These are phyloP conservation scores for Grifola frondosa DNA, from an alignment of 1,284 basidiomycete genomes.

Conservation along the genomic window DNA sequence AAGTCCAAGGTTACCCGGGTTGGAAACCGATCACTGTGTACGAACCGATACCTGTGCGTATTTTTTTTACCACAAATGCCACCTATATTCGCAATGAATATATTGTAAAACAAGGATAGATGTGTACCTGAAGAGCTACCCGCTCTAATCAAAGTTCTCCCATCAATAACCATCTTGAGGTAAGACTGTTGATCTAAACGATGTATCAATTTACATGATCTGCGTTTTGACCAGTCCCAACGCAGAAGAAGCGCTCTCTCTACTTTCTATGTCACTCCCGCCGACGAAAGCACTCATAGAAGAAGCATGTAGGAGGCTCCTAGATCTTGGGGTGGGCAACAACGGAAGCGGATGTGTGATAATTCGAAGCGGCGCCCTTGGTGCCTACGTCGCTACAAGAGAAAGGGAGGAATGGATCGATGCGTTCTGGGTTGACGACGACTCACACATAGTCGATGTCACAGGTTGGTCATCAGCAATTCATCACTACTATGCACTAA, in stretches of 20 bases:
- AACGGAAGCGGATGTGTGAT: slow-evolving; percentile 58
- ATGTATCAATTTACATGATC: neutral
- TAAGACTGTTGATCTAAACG: slow-evolving; percentile 28
- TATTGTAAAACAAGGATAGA: slow-evolving; percentile 50
- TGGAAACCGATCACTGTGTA: slow-evolving; percentile 74
- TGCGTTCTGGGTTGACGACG: slow-evolving; percentile 65
- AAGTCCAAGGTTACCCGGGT: slow-evolving; percentile 51
- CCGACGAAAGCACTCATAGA: slow-evolving; percentile 55
- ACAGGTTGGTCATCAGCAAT: slow-evolving; percentile 56
- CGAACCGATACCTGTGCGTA: slow-evolving; percentile 81
- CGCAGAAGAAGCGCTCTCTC: slow-evolving; percentile 68
- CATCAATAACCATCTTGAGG: slow-evolving; percentile 67
- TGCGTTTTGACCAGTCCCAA: slow-evolving; percentile 59
- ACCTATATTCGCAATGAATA: neutral
- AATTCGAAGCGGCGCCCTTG: slow-evolving; percentile 76
- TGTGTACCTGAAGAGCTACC: slow-evolving; percentile 79
- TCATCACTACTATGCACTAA: neutral
- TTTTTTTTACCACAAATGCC: neutral
- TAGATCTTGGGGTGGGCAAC: slow-evolving; percentile 55
- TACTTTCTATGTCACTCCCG: slow-evolving; percentile 55
- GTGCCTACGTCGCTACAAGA: slow-evolving; percentile 64
- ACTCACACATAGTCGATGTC: slow-evolving; percentile 66
- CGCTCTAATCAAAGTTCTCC: slow-evolving; percentile 63
- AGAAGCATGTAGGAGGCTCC: slow-evolving; percentile 56
- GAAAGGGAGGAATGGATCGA: slow-evolving; percentile 62